Conservation (phyloP, 495 filamentous ascomycete genomes). For the Chlorociboria aeruginascens region DNA sequence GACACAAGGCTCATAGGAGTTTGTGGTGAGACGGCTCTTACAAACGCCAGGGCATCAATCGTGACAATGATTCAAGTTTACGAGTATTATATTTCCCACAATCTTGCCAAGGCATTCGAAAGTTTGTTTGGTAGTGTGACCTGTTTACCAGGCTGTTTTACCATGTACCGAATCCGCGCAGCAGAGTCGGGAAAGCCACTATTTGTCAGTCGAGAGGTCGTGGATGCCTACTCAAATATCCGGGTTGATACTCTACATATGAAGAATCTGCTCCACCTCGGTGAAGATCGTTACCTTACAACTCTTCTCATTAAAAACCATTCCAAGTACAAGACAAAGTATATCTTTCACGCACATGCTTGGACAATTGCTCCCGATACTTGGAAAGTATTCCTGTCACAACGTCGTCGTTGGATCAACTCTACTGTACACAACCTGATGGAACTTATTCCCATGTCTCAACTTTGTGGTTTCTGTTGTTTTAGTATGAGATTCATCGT, state of each 20-base stretch:
- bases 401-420: conserved; percentile 99
- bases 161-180: conserved; percentile 93
- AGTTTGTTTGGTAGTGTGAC: conserved; percentile 95
- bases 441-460: conserved; percentile 83
- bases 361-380: conserved; percentile 94
- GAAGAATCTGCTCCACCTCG: conserved; percentile 94
- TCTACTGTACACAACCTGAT: conserved; percentile 97
- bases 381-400: conserved; percentile 89
- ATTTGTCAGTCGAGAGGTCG: conserved; percentile 84
- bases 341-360: conserved; percentile 80
- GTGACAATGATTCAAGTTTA: conserved; percentile 99
- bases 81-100: conserved; percentile 99
- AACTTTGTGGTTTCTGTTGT: conserved; percentile 98
- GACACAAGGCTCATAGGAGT: conserved; percentile 87
- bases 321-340: conserved; percentile 94
- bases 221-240: conserved; percentile 77
- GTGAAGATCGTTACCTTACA: conserved; percentile 92
- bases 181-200: conserved; percentile 89
- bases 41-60: conserved; percentile 84
- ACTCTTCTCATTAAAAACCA: conserved; percentile 90
- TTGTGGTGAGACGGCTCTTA: conserved; percentile 88
- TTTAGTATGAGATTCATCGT: conserved; percentile 99
- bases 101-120: conserved; percentile 96
- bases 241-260: conserved; percentile 96
- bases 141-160: conserved; percentile 95